Evolutionary conservation across 768 basidiomycete species (phyloP), one percentile per base, ranked within the genome.

Genomic region (Artomyces pyxidatus): DNA sequence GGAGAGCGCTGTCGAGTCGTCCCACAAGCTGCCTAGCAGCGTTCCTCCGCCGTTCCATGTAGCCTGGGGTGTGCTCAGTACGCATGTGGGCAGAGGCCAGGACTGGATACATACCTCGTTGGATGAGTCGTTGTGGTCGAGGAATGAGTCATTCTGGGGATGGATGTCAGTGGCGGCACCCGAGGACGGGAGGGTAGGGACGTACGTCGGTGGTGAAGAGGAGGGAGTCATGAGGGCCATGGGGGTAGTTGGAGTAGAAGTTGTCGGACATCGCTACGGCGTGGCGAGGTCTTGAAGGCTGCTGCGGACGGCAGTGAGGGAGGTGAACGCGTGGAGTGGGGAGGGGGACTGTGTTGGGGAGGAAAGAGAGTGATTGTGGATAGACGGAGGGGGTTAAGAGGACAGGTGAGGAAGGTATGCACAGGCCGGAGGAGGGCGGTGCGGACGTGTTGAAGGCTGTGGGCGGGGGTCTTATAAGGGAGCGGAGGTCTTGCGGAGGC

Each of bases 171-270:
- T 6, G 32, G 7, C 32, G 32, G 32, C 32, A 17, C 14, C 32
- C 11, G 32, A 2, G 32, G 32, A n/a, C 32, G 32, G 3, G 32
- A 8, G 32, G 14, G 32, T 8, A 17, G 32, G 14, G 32, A 7
- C 43, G n/a, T 44, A 44, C 43, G 6, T 44, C 43, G 25, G n/a
- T 27, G 26, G 17, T 23, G 21, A 46, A 46, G 6, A 46, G 45
- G 6, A 46, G 29, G 10, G 45, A 46, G 30, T 44, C 45, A 4
- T 38, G 45, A 12, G 43, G 43, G 21, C 8, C 32, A 8, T 3
- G 32, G 32, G 12, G 32, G 32, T 35, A 35, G 32, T 35, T 12
- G 6, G 0, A 3, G 32, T 4, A 35, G 3, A 35, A 7, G 28
- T 44, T n/a, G 42, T 17, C 26, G n/a, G 22, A 44, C 42, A 44